Evolutionary conservation across 2,329 filamentous ascomycete genomes (phyloP).

Genomic region (Monosporascus sp.): DNA sequence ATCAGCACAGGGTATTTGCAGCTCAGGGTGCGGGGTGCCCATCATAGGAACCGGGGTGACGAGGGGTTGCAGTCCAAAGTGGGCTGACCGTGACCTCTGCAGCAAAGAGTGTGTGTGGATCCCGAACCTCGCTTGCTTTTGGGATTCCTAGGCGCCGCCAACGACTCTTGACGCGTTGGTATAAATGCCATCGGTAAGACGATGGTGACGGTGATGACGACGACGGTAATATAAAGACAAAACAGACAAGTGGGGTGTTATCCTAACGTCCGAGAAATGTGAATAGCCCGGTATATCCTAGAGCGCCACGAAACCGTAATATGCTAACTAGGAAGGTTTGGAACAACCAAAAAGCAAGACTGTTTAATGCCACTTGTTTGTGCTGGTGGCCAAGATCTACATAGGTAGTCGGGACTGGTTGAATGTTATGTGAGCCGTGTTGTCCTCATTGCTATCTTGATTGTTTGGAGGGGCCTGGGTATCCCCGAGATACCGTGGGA

Average conservation of each 20-base stretch:
- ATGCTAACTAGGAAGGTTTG: not conserved
- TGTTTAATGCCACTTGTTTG: too few relatives aligned
- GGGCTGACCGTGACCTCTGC: not conserved
- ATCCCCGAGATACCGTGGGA: too few relatives aligned
- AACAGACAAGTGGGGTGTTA: not conserved
- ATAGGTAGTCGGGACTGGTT: too few relatives aligned
- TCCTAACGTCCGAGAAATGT: not conserved
- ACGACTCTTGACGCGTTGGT: not conserved
- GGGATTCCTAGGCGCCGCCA: not conserved
- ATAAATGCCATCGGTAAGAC: not conserved
- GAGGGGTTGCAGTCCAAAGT: not conserved
- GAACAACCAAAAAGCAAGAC: not conserved
- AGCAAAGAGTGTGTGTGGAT: not conserved
- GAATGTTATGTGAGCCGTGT: too few relatives aligned
- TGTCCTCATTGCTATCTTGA: too few relatives aligned
- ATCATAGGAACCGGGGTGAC: not conserved
- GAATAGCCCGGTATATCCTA: not conserved
- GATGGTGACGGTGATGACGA: not conserved
- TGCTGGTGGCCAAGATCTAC: too few relatives aligned
- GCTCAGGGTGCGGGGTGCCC: not conserved
- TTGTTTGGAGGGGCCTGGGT: too few relatives aligned
- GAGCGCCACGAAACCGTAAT: not conserved
- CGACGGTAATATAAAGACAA: not conserved
- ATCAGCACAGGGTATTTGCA: not conserved
- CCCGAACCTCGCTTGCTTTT: not conserved